Base-by-base conservation (phyloP, 176 grass and related monocot genomes). In the Thinopyrum elongatum region DNA sequence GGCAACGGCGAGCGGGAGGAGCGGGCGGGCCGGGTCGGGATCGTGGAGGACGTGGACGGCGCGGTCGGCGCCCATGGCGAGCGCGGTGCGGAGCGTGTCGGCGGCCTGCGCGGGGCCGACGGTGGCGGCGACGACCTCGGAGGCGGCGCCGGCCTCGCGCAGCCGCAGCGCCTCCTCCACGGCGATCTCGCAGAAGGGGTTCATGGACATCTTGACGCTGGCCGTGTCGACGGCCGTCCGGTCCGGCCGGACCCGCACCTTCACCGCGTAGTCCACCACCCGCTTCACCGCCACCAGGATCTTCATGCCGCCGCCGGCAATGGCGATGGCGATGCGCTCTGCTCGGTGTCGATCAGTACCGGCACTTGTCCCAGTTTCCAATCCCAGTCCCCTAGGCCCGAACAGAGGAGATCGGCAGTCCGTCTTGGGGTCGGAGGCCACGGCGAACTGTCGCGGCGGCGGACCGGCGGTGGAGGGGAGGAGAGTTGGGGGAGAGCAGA, bases 131-230 rank as follows among this genome's bases (percentile, higher is more conserved):
- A 98, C 59, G 83, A 95, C 91, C 88, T 98, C 93, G 12, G 76
- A 1, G 6, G 91, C 91, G 47, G 77, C 83, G 67, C 95, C 93
- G 8, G 91, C 87, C 76, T 95, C 93, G 22, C 95, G 83, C 61
- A 98, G 82, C 46, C 90, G 92, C 10, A 98, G 84, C 16, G 96
- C 96, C 72, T 98, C 93, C 76, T 98, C 96, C 14, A 95, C 81
- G 29, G 96, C 93, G 80, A 98, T 98, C 87, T 98, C 96, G 86
- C 93, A 95, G 82, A 98, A 98, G 16, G 95, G 95, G 86, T 98
- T 98, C 95, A 98, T 98, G 34, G 95, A 95, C 95, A 98, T 98
- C 88, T 98, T 98, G 28, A 91, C 90, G 77, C 83, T 92, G 38
- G 71, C 60, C 44, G 91, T 98, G 83, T 98, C 96, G 23, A 98